phyloP scores from a whole-genome alignment of 176 grass and related monocot species.

The Eleusine indica region DNA sequence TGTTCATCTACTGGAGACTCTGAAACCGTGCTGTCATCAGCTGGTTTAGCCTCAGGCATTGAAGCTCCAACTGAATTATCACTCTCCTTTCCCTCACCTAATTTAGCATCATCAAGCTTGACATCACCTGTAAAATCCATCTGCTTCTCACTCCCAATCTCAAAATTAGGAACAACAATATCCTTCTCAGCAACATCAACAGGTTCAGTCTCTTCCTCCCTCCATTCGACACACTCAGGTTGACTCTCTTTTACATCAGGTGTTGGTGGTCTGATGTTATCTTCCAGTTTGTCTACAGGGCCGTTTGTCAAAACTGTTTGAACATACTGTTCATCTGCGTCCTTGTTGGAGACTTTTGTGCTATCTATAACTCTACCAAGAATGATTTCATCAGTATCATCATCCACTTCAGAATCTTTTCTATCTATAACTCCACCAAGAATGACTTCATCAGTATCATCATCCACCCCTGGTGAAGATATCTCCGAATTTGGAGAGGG shows the following conservation, averaged over 20 bases:
- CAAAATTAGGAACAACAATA: conserved; percentile 22
- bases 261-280: conserved; percentile 50
- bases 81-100: conserved; percentile 32
- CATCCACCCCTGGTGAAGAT: conserved; percentile 40
- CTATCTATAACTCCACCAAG: conserved; percentile 39
- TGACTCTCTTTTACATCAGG: conserved; percentile 53
- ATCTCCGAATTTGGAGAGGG: conserved; percentile 52
- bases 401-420: conserved; percentile 47
- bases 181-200: conserved; percentile 29
- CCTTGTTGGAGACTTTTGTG: conserved; percentile 38
- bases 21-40: neutral
- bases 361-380: conserved; percentile 39
- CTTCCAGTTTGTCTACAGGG: conserved; percentile 30
- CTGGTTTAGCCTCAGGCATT: conserved; percentile 10
- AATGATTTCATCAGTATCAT: conserved; percentile 46
- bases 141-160: conserved; percentile 23
- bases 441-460: conserved; percentile 47
- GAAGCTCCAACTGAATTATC: conserved; percentile 18
- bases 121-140: conserved; percentile 28
- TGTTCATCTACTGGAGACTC: conserved; percentile 32
- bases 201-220: conserved; percentile 48
- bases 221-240: conserved; percentile 51
- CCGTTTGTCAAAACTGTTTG: conserved; percentile 25
- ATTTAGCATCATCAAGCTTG: neutral
- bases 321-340: conserved; percentile 30